phyloP scores from a whole-genome alignment of 495 filamentous ascomycete genomes.

The Chaetomium cochliodes region DNA sequence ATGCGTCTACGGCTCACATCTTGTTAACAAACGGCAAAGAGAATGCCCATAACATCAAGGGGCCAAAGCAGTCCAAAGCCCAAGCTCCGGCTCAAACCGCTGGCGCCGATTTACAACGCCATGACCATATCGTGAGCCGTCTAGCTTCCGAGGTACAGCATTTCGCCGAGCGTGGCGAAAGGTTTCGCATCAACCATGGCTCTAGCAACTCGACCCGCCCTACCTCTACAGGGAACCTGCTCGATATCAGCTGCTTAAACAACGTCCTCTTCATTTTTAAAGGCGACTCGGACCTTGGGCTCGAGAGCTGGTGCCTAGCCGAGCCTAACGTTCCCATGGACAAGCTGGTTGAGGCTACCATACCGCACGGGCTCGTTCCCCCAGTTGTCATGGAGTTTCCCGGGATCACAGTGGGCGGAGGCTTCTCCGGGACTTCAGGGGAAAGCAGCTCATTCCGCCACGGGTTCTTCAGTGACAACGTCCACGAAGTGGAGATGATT shows the following conservation, averaged over 20 bases:
- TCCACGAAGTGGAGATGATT: slow-evolving; percentile 3
- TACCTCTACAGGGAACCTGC: background rate
- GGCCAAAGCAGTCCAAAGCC: background rate
- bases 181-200: background rate
- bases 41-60: background rate
- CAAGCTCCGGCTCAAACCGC: background rate
- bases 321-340: background rate
- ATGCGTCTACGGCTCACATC: background rate
- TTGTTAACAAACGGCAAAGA: background rate
- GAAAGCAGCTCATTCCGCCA: background rate
- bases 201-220: background rate
- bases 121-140: background rate
- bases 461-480: background rate
- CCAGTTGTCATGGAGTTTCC: background rate
- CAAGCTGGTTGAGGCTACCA: background rate
- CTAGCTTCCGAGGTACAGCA: background rate
- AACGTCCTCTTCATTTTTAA: background rate
- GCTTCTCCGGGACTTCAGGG: background rate
- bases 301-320: background rate
- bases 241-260: background rate
- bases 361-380: background rate
- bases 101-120: background rate
- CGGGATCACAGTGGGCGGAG: background rate
- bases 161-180: background rate
- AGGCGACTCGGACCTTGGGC: background rate